phyloP scores from a whole-genome alignment of 768 basidiomycete genomes.

The Suillus subaureus region DNA sequence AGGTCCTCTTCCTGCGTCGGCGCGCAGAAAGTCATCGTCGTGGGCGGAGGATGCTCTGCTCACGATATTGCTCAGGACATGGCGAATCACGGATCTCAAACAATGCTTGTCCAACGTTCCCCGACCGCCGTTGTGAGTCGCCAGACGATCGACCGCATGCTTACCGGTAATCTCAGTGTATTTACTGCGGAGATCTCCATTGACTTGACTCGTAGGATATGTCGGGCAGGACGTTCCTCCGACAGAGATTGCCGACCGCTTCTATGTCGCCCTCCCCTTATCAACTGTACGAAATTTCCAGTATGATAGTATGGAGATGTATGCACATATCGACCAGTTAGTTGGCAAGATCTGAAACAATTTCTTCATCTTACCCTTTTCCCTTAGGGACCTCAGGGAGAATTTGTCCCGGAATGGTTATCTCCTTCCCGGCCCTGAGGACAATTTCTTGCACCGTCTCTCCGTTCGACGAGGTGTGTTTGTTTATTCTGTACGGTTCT shows the following conservation, averaged over 20 bases:
- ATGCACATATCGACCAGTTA: conserved; percentile 13
- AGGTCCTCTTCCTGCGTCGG: neutral
- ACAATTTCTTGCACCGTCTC: conserved; percentile 12
- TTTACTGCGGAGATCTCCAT: neutral
- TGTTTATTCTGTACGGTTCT: neutral
- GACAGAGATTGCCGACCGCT: conserved; percentile 16
- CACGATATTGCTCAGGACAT: conserved; percentile 18
- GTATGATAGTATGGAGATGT: neutral
- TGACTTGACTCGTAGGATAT: conserved; percentile 7
- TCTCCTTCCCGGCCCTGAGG: conserved; percentile 3
- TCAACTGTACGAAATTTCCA: conserved; percentile 3
- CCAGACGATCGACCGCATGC: conserved; percentile 3
- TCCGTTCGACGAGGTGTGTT: conserved; percentile 7
- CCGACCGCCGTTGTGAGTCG: conserved; percentile 12
- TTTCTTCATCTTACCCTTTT: neutral
- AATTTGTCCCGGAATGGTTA: conserved; percentile 6
- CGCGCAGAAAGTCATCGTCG: conserved; percentile 7
- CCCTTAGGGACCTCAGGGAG: conserved; percentile 4
- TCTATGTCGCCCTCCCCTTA: conserved; percentile 13
- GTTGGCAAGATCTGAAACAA: neutral
- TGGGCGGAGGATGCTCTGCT: conserved; percentile 16
- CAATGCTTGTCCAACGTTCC: conserved; percentile 14
- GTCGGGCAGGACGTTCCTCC: conserved; percentile 11
- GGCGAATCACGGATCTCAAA: conserved; percentile 4
- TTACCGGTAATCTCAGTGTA: conserved; percentile 8